Percentiles rank a stretch among this genome's conserved stretches.
Evolutionary conservation across 179 eudicot genomes (phyloP).

Genomic region (Sideroxylon spinosum): DNA sequence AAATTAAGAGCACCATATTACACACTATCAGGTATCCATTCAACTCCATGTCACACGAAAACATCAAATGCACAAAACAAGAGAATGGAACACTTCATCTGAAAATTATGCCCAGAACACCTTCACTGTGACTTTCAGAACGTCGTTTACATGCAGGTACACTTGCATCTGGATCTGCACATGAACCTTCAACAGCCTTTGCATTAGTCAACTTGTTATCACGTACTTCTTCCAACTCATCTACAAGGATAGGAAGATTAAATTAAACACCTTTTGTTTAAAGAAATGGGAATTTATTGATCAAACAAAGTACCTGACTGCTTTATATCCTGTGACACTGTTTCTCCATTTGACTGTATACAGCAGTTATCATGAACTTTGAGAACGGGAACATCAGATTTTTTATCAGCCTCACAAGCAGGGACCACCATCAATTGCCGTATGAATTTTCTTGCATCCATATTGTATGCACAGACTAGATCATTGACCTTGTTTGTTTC

Average conservation of each 20-base stretch:
- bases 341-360: constrained; percentile 24
- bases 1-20: background rate
- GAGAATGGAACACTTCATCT: background rate
- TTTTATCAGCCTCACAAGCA: constrained; percentile 29
- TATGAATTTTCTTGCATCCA: constrained; percentile 84
- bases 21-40: background rate
- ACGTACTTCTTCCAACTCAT: constrained; percentile 24
- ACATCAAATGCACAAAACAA: background rate
- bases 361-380: constrained; percentile 27
- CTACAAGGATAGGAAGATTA: constrained; percentile 26
- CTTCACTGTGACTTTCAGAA: constrained; percentile 44
- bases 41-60: background rate
- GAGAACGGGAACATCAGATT: constrained; percentile 26
- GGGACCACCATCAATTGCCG: constrained; percentile 58
- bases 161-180: constrained; percentile 26
- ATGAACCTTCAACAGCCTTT: constrained; percentile 25
- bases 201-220: constrained; percentile 19
- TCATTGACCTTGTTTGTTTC: constrained; percentile 73
- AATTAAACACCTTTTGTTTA: background rate
- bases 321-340: constrained; percentile 18
- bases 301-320: constrained; percentile 22
- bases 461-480: constrained; percentile 51
- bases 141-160: constrained; percentile 49
- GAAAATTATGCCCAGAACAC: constrained; percentile 21
- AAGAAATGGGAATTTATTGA: constrained; percentile 1